Evolutionary conservation across 1,284 basidiomycete genomes (phyloP).

Genomic region (Cutaneotrichosporon spelunceum): DNA sequence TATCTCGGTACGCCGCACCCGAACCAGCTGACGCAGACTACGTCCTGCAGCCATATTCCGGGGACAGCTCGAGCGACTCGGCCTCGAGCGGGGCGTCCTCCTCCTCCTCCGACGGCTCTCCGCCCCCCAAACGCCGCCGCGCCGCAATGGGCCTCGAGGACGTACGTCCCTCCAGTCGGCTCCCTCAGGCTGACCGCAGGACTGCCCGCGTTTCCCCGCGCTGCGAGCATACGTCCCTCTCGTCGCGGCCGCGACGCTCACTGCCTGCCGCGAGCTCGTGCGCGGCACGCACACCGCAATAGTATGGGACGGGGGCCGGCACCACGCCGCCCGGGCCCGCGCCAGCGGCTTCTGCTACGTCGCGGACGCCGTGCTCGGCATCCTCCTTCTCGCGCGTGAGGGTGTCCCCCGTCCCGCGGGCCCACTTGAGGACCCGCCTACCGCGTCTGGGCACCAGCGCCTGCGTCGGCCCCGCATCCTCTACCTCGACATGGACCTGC

Average conservation of each 20-base stretch:
- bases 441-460: no score
- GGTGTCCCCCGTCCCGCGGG: slow-evolving; percentile 11
- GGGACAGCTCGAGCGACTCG: background rate
- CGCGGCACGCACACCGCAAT: slow-evolving; percentile 62
- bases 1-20: slow-evolving; percentile 45
- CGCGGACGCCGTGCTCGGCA: slow-evolving; percentile 79
- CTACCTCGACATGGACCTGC: slow-evolving; percentile 89
- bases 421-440: no score
- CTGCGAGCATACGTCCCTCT: slow-evolving; percentile 67
- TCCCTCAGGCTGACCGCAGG: slow-evolving; percentile 54
- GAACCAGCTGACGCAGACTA: slow-evolving; percentile 19
- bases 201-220: slow-evolving; percentile 72
- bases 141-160: slow-evolving; percentile 66
- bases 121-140: slow-evolving; percentile 28
- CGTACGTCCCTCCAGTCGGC: slow-evolving; percentile 48
- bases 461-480: slow-evolving; percentile 71
- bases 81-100: background rate
- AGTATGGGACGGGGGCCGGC: slow-evolving; percentile 74
- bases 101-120: no score
- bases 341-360: slow-evolving; percentile 93
- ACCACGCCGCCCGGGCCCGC: slow-evolving; percentile 57
- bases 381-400: slow-evolving; percentile 49
- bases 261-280: slow-evolving; percentile 64
- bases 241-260: slow-evolving; percentile 72
- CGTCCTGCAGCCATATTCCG: slow-evolving; percentile 13